Evolutionary conservation across 2,329 filamentous ascomycete genomes (phyloP), one percentile per base, ranked within the genome.

Genomic region (Monosporascus sp.): DNA sequence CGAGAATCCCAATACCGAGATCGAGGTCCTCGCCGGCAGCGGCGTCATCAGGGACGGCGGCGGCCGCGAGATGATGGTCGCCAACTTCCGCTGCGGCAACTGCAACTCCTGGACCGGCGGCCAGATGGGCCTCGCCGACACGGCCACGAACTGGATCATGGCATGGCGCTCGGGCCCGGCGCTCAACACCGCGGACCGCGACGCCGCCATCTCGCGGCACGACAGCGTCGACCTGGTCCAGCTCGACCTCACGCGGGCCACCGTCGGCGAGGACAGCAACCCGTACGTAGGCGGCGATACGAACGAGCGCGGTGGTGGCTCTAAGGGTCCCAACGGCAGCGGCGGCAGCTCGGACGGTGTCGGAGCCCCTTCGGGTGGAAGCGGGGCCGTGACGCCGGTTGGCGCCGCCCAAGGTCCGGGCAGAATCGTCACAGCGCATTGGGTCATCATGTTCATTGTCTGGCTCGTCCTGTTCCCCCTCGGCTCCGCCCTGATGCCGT

Each of bases 391-490:
- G 52, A 20, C 53, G n/a, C 37, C 49, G 51, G 51, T 37, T 60
- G 40, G 57, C 53, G 49, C 55, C 48, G 48, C 46, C 58, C 46
- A 18, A 5, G 51, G 48, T 48, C 51, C 37, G 44, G 58, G 38
- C 51, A 45, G 50, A 2, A 48, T 74, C 17, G 63, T 74, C 6
- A 67, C 59, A 1, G 72, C 77, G 0, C 83, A 86, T 56, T 84
- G 82, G 48, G 73, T 84, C 59, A 70, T 87, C 61, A 84, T 87
- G 82, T 76, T 77, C 26, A 63, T 86, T 46, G 78, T 80, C 18
- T 83, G 86, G 58, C 74, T 80, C 3, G 61, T 80, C 14, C 68
- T 84, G 22, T 86, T 84, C 58, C 85, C 85, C 1, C 58, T 85
- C 3, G 85, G 83, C 5, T 75, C 84, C 8, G 70, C 82, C 3